Evolutionary conservation across 2,329 filamentous ascomycete genomes (phyloP), one percentile per base, ranked within the genome.

Genomic region (Ophiostoma piceae): DNA sequence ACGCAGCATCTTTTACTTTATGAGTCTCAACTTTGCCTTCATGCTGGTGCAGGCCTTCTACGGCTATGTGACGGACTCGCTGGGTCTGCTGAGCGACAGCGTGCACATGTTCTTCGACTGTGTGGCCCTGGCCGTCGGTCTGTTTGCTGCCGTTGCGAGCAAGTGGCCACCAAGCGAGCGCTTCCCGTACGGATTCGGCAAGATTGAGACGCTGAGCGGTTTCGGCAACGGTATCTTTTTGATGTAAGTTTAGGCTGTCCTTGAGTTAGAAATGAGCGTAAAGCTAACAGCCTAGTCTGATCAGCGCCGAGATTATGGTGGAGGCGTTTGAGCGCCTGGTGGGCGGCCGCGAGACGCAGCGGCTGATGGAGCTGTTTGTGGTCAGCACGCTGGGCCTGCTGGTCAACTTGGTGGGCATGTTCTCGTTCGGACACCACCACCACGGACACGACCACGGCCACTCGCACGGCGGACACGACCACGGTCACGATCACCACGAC

Each of bases 91-190:
- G 22, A 97, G 93, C 74, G 95, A 99, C 79, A 98, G 94, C 76
- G 95, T 99, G 73, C 95, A 99, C 80, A 99, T 99, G 95, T 94
- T 99, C 76, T 98, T 99, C 75, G 95, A 99, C 79, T 99, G 95
- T 74, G 88, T 97, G 47, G 95, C 94, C 26, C 85, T 99, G 37
- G 87, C 92, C 1, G 93, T 99, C 47, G 95, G 95, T 12, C 83
- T 99, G 11, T 90, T 94, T 75, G 95, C 95, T 37, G 90, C 94
- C 1, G 93, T 99, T 6, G 92, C 97, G 83, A 95, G 92, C 80
- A 98, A 98, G 79, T 97, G 95, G 94, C 93, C 94, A 1, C 91
- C 93, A 0, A 97, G 90, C 77, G 85, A 91, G 71, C 85, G 89
- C 26, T 98, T 97, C 75, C 95, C 95, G 0, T 98, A 97, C 76